phyloP scores from a whole-genome alignment of 2,329 filamentous ascomycete genomes.

The Aspergillus fructus region DNA sequence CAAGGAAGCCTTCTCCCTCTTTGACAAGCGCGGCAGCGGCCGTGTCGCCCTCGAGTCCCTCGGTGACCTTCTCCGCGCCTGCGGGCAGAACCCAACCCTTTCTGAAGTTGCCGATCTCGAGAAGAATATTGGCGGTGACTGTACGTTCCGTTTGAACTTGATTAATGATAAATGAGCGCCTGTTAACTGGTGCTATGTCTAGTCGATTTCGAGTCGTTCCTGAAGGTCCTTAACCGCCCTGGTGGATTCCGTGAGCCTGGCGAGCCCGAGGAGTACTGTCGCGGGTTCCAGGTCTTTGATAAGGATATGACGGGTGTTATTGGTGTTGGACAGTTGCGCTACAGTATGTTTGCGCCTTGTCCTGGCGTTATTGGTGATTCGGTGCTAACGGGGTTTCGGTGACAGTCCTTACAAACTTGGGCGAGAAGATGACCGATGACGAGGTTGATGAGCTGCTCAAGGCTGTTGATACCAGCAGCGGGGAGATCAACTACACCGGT shows the following conservation, averaged over 20 bases:
- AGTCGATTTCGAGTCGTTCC: slow-evolving; percentile 99
- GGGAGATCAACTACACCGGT: slow-evolving; percentile 98
- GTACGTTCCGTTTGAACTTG: slow-evolving; percentile 57
- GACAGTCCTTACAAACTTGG: slow-evolving; percentile 85
- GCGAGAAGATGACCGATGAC: slow-evolving; percentile 99
- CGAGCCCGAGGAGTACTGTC: slow-evolving; percentile 97
- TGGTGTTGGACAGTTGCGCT: slow-evolving; percentile 94
- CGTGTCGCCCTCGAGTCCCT: slow-evolving; percentile 83
- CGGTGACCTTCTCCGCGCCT: slow-evolving; percentile 91
- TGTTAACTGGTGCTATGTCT: background rate
- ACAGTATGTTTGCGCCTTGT: slow-evolving; percentile 51
- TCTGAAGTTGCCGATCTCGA: slow-evolving; percentile 90
- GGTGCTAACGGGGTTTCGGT: slow-evolving; percentile 1
- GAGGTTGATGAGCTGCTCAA: slow-evolving; percentile 99
- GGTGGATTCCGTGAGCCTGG: slow-evolving; percentile 98
- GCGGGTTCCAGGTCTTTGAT: slow-evolving; percentile 98
- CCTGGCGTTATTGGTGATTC: background rate
- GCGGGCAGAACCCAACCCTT: slow-evolving; percentile 95
- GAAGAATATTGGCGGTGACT: slow-evolving; percentile 84
- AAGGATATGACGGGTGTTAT: slow-evolving; percentile 99
- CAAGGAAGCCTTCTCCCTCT: slow-evolving; percentile 99
- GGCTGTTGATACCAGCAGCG: slow-evolving; percentile 92
- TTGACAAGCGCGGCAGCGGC: slow-evolving; percentile 98
- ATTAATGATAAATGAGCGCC: background rate
- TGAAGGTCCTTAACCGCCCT: slow-evolving; percentile 93